Evolutionary conservation across 768 basidiomycete genomes (phyloP).

Genomic region (Phaeotremella skinneri): DNA sequence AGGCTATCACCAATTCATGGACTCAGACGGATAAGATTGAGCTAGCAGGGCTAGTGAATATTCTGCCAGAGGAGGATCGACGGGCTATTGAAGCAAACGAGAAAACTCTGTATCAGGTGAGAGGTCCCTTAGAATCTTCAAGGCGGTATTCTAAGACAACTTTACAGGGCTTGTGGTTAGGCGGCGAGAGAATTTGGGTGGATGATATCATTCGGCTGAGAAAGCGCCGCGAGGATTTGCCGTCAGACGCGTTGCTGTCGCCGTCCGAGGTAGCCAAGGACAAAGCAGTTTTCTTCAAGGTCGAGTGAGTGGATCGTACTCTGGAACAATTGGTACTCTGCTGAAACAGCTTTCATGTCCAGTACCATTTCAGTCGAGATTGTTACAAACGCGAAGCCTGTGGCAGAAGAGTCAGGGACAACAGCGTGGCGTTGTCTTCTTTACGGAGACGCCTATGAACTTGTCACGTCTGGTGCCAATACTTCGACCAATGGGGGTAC

Average conservation of each 20-base stretch:
- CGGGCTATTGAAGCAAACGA: constrained; percentile 18
- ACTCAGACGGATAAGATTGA: constrained; percentile 40
- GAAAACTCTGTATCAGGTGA: constrained; percentile 40
- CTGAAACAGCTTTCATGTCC: not conserved
- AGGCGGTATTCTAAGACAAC: not conserved
- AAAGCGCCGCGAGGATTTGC: constrained; percentile 28
- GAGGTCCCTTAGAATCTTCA: not conserved
- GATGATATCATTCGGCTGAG: constrained; percentile 75
- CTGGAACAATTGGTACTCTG: not conserved
- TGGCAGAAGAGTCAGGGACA: not conserved
- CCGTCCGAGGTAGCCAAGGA: constrained; percentile 28
- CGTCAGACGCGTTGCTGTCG: constrained; percentile 16
- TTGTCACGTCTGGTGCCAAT: constrained; percentile 14
- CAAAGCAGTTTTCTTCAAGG: constrained; percentile 32
- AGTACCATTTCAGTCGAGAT: constrained; percentile 35
- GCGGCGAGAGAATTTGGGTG: constrained; percentile 80
- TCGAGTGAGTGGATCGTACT: constrained; percentile 29
- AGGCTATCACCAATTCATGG: constrained; percentile 36
- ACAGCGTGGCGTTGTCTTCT: constrained; percentile 31
- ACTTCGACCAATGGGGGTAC: constrained; percentile 1
- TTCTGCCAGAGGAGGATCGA: constrained; percentile 23
- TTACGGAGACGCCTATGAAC: constrained; percentile 42
- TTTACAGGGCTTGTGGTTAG: constrained; percentile 70
- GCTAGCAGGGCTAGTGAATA: not conserved
- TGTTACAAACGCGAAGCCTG: constrained; percentile 3